These are phyloP conservation scores for Drechslera avenae DNA, from an alignment of 2,329 filamentous ascomycete genomes.

Conservation along the genomic window DNA sequence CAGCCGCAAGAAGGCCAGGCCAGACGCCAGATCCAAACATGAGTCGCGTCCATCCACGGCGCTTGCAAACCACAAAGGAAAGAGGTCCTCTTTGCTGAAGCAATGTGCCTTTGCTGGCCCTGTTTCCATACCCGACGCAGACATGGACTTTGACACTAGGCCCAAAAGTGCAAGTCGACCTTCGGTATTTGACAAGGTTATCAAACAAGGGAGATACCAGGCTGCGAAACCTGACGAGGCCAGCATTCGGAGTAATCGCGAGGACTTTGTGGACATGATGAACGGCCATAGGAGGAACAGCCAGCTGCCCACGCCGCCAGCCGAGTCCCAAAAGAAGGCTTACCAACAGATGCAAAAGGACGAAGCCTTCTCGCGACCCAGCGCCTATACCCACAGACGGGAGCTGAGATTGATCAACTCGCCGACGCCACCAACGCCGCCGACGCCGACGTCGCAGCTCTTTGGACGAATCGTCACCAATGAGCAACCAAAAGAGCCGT, in stretches of 20 bases:
- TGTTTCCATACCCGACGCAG: constrained; percentile 22
- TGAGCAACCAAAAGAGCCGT: constrained; percentile 13
- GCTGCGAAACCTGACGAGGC: constrained; percentile 7
- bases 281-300: constrained; percentile 14
- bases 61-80: neutral
- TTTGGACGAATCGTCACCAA: constrained; percentile 14
- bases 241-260: constrained; percentile 16
- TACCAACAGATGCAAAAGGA: constrained; percentile 9
- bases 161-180: constrained; percentile 7
- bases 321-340: constrained; percentile 19
- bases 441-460: constrained; percentile 13
- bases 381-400: neutral
- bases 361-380: neutral
- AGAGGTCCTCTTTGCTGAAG: constrained; percentile 14
- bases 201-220: constrained; percentile 11
- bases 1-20: constrained; percentile 23
- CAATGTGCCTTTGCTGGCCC: constrained; percentile 23
- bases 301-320: constrained; percentile 30
- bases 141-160: constrained; percentile 12
- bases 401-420: neutral
- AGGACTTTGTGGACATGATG: constrained; percentile 20
- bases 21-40: constrained; percentile 12
- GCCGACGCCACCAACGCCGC: neutral
- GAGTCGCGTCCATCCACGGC: constrained; percentile 8
- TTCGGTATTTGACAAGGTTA: constrained; percentile 24